Percentiles rank a stretch among this genome's conserved stretches.
phyloP scores from a whole-genome alignment of 2,329 filamentous ascomycete species.

The Talaromyces rugulosus region DNA sequence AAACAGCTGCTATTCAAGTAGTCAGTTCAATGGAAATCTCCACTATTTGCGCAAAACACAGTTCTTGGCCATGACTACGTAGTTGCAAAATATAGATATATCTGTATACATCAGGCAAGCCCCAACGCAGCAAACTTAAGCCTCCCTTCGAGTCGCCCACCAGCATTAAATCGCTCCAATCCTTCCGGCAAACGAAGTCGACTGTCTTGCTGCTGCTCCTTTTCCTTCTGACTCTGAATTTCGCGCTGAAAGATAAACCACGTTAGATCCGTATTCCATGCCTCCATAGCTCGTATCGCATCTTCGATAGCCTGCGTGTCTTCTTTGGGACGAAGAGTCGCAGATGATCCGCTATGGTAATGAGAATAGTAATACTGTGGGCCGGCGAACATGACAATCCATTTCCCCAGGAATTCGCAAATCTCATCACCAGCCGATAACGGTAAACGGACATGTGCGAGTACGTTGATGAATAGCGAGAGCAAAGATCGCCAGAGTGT shows the following conservation, averaged over 20 bases:
- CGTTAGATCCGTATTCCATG: constrained; percentile 38
- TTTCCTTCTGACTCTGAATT: neutral
- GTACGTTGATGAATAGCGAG: constrained; percentile 35
- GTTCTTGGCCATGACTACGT: neutral
- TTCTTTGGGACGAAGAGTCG: neutral
- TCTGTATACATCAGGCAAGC: constrained; percentile 15
- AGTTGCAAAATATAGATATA: neutral
- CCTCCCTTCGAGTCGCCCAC: constrained; percentile 23
- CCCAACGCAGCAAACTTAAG: constrained; percentile 28
- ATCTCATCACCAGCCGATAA: constrained; percentile 38
- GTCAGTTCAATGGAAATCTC: neutral
- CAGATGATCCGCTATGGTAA: neutral
- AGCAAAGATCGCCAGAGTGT: constrained; percentile 34
- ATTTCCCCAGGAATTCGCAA: constrained; percentile 33
- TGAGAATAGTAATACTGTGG: constrained; percentile 23
- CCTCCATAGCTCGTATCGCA: constrained; percentile 36
- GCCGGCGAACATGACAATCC: constrained; percentile 33
- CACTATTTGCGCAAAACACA: neutral
- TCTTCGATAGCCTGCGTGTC: constrained; percentile 22
- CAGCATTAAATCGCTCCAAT: constrained; percentile 23
- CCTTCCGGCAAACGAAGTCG: constrained; percentile 7
- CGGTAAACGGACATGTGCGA: constrained; percentile 36
- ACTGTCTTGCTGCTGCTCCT: neutral
- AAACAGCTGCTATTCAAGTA: neutral
- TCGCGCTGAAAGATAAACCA: constrained; percentile 37